phyloP scores from a whole-genome alignment of 257 asterid genomes.

The Galeopsis tetrahit region DNA sequence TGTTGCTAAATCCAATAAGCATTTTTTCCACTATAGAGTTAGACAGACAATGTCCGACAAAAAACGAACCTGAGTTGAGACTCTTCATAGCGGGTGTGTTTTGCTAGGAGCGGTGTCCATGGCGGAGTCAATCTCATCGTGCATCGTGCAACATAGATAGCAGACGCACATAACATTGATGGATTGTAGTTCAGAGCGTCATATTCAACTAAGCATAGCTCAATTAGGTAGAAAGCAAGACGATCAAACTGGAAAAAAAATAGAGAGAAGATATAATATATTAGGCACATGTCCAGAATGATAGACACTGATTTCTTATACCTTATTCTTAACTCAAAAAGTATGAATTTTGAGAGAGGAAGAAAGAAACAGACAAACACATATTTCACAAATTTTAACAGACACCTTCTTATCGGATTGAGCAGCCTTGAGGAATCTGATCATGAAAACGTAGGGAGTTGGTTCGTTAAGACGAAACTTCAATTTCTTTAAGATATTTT shows the following conservation, averaged over 20 bases:
- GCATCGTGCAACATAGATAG: constrained; percentile 85
- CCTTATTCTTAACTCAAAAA: neutral
- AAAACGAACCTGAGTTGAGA: constrained; percentile 66
- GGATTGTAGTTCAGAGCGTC: constrained; percentile 93
- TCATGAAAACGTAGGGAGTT: constrained; percentile 94
- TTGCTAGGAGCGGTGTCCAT: constrained; percentile 80
- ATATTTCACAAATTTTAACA: neutral
- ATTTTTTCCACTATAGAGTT: neutral
- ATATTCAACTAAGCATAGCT: constrained; percentile 83
- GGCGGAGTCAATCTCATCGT: constrained; percentile 66
- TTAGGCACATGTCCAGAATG: constrained; percentile 6
- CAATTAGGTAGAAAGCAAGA: constrained; percentile 89
- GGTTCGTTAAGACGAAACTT: constrained; percentile 94
- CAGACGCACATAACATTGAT: constrained; percentile 88
- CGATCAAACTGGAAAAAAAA: constrained; percentile 64
- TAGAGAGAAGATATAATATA: neutral
- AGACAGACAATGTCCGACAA: neutral
- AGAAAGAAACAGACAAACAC: no score
- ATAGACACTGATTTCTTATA: neutral
- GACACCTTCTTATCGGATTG: constrained; percentile 69
- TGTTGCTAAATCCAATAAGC: constrained; percentile 20
- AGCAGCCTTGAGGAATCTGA: constrained; percentile 90
- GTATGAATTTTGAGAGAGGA: neutral
- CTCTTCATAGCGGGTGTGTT: constrained; percentile 69
- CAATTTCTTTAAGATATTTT: constrained; percentile 62